Evolutionary conservation across 345 rosid species (phyloP).

Genomic region (Orychophragmus violaceus): DNA sequence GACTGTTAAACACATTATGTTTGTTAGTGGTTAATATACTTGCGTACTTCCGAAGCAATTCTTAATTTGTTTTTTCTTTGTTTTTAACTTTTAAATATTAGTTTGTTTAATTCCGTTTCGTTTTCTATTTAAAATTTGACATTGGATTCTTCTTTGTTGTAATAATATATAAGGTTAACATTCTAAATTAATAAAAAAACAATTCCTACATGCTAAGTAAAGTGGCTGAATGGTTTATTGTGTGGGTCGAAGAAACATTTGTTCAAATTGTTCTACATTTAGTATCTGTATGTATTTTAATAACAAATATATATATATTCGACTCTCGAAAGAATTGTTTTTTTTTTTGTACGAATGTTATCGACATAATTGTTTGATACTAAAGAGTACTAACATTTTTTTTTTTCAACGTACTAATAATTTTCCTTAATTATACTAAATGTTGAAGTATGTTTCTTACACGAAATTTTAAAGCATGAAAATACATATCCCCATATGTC

Average conservation of each 20-base stretch:
- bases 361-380: too few relatives aligned
- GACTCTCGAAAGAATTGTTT: background rate
- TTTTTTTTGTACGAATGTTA: too few relatives aligned
- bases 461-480: background rate
- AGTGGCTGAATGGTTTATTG: background rate
- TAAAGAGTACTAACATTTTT: background rate
- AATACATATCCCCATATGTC: background rate
- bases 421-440: background rate
- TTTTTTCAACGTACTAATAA: background rate
- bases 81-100: too few relatives aligned
- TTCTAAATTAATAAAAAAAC: background rate
- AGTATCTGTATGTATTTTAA: background rate
- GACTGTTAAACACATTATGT: background rate
- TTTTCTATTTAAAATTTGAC: background rate
- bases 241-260: background rate
- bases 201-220: background rate
- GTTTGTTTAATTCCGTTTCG: background rate
- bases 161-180: background rate
- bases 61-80: too few relatives aligned
- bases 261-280: background rate
- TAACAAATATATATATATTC: background rate
- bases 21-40: constrained; percentile 10
- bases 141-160: constrained; percentile 1
- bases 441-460: background rate
- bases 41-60: background rate